These are phyloP conservation scores for Peronospora tabacina DNA, from an alignment of 352 stramenopile species.

Conservation along the genomic window DNA sequence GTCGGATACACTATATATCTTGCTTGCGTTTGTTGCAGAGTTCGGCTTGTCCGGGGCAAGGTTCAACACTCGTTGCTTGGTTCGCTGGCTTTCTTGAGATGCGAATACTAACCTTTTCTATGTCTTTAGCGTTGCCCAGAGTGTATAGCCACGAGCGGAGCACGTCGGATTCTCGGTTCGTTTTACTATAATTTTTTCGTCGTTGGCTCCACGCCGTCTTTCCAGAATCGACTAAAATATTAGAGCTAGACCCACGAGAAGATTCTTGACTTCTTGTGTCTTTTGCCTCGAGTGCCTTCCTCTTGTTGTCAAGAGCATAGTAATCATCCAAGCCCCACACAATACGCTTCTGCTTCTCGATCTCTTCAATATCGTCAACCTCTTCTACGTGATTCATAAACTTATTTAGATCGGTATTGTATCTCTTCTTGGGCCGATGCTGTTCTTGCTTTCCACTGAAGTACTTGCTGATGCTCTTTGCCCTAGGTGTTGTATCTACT, in stretches of 20 bases:
- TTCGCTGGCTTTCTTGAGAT: slow-evolving; percentile 3
- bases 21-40: too few species aligned
- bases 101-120: slow-evolving; percentile 3
- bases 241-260: neutral
- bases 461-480: slow-evolving; percentile 19
- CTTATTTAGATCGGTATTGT: slow-evolving; percentile 16
- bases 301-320: slow-evolving; percentile 22
- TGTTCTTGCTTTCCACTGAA: slow-evolving; percentile 13
- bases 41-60: slow-evolving; percentile 7
- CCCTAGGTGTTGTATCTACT: neutral
- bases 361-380: slow-evolving; percentile 21
- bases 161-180: slow-evolving; percentile 1
- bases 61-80: slow-evolving; percentile 14
- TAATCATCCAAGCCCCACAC: slow-evolving; percentile 26
- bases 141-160: slow-evolving; percentile 18
- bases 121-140: slow-evolving; percentile 2
- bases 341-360: slow-evolving; percentile 24
- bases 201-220: slow-evolving; percentile 20
- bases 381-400: slow-evolving; percentile 31
- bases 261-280: slow-evolving; percentile 1
- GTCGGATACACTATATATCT: too few species aligned
- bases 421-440: slow-evolving; percentile 18
- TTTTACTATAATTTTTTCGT: slow-evolving; percentile 14
- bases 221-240: slow-evolving; percentile 1
- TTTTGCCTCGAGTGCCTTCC: slow-evolving; percentile 10